Evolutionary conservation across 805 yeast species (phyloP).

Genomic region (Candida xyloterini): DNA sequence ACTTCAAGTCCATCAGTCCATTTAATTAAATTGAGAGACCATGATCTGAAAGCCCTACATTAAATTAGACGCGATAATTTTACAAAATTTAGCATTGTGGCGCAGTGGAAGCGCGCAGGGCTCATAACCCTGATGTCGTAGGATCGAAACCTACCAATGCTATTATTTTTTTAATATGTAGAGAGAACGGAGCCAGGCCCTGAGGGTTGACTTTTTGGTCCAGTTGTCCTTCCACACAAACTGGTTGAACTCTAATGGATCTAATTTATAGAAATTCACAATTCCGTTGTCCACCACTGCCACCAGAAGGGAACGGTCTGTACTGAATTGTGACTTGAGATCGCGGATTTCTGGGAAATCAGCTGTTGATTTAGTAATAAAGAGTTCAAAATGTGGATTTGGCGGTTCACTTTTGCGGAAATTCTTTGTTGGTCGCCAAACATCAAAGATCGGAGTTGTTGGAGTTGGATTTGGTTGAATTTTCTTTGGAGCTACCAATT

Average conservation of each 20-base stretch:
- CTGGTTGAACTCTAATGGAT: conserved; percentile 32
- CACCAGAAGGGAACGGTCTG: conserved; percentile 52
- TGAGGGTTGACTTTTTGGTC: neutral
- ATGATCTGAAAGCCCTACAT: neutral
- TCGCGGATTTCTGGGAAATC: conserved; percentile 48
- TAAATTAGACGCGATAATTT: neutral
- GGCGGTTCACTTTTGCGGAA: conserved; percentile 73
- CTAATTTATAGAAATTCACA: conserved; percentile 56
- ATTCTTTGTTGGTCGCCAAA: conserved; percentile 78
- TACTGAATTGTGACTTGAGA: conserved; percentile 38
- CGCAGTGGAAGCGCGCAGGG: conserved; percentile 99
- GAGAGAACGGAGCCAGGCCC: neutral
- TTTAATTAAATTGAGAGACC: too few relatives aligned
- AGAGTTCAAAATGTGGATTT: conserved; percentile 70
- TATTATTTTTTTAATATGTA: conserved; percentile 39
- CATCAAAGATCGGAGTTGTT: conserved; percentile 47
- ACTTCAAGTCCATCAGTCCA: neutral
- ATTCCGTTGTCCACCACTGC: conserved; percentile 78
- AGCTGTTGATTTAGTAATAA: conserved; percentile 49
- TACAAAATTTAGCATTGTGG: conserved; percentile 69
- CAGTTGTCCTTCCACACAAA: neutral
- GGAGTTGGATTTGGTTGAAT: neutral
- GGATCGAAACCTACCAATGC: conserved; percentile 97
- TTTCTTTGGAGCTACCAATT: neutral
- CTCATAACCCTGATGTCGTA: conserved; percentile 98